Base-by-base conservation (phyloP, 2,329 filamentous ascomycete species). In the Apiospora rasikravindrae region DNA sequence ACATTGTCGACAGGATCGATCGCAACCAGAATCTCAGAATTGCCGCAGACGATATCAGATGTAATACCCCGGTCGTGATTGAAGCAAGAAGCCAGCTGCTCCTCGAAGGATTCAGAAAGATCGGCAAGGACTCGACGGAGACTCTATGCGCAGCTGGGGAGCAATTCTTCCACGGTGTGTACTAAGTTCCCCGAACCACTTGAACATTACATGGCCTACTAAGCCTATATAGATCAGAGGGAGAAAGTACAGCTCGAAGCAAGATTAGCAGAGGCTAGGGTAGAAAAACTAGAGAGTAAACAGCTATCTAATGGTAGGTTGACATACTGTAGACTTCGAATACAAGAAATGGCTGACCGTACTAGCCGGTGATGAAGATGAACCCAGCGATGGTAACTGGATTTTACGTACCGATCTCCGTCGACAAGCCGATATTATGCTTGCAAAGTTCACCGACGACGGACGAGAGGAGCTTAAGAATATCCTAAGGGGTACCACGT, bases 301-400 rank as follows among this genome's bases (percentile, higher is more conserved):
- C 53, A 22, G 8, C 6, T 2, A 1, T 4, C 6, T 4, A 8
- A 33, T 1, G 6, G 53, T 61, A 5, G 16, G 16, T 37, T 37
- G 10, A 2, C 1, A 19, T 0, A 5, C 13, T 19, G 4, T 4
- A 57, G 13, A 4, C 4, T 53, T 22, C 6, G 0, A 8, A 5
- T 19, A 11, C 1, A 1, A 22, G 1, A 22, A 11, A 10, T 1
- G 22, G 6, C 53, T 61, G 2, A 61, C 29, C 53, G 19, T 22
- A 37, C 1, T 5, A 37, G 10, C 1, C 4, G 53, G 37, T 1
- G 26, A 11, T 2, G 26, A 61, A 10, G 5, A 14, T 33, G 51
- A 29, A 29, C 11, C 3, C 2, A 8, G 7, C 16, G 3, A 22
- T 1, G 2, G 0, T 0, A 22, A 22, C 16, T 22, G 19, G 16